Percentiles rank a stretch among this genome's conserved stretches.
phyloP scores from a whole-genome alignment of 139 green algal species.

The Volvox africanus region DNA sequence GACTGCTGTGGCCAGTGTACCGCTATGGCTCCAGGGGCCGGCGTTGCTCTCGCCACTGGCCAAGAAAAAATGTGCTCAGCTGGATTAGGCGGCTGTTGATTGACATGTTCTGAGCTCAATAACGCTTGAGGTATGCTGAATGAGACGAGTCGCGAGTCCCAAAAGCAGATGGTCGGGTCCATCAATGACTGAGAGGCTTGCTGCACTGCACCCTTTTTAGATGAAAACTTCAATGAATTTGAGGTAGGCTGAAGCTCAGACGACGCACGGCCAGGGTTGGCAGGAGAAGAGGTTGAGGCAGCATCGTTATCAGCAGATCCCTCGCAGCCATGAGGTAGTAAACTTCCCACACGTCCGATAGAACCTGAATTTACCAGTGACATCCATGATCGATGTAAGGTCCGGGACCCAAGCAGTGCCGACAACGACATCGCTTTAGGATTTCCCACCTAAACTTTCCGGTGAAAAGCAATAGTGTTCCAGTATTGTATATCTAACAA shows the following conservation, averaged over 20 bases:
- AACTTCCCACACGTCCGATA: neutral
- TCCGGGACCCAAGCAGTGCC: neutral
- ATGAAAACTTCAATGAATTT: no score
- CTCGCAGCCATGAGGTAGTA: neutral
- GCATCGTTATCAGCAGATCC: neutral
- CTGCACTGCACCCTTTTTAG: neutral
- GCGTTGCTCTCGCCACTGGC: neutral
- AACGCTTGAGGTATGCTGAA: slow-evolving; percentile 6
- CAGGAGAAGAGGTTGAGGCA: neutral
- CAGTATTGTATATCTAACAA: no score
- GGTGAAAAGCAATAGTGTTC: no score
- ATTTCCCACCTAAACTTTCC: neutral
- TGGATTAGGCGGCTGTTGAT: neutral
- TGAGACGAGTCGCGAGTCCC: slow-evolving; percentile 15
- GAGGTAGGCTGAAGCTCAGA: no score
- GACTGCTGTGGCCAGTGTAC: neutral
- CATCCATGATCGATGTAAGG: slow-evolving; percentile 14
- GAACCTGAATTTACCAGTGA: neutral
- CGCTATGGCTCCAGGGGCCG: neutral
- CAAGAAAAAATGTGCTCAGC: neutral
- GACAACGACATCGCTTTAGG: neutral
- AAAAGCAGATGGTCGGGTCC: slow-evolving; percentile 19
- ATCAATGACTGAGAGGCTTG: neutral
- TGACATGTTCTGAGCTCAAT: neutral
- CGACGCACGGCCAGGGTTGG: neutral